A percentile compares a stretch with the other conserved stretches of the same genome.
phyloP scores from a whole-genome alignment of 139 green algal genomes.

The Micractinium conductrix region DNA sequence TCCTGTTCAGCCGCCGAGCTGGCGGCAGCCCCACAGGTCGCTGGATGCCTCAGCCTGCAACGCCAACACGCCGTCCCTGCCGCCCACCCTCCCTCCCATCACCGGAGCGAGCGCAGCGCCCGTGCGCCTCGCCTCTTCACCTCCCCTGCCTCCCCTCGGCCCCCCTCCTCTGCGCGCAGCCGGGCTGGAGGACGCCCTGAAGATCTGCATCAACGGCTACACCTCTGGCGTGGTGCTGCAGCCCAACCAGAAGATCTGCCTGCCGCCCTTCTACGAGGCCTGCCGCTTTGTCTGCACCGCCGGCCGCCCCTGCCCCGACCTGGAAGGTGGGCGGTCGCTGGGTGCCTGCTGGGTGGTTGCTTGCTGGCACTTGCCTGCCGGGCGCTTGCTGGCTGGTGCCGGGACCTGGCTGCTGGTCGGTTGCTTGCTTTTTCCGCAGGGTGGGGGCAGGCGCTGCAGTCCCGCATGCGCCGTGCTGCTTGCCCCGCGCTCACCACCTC shows the following conservation, averaged over 20 bases:
- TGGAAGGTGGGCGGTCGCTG: no score
- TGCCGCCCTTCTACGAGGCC: conserved; percentile 25
- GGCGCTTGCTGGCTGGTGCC: not conserved
- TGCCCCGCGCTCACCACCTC: no score
- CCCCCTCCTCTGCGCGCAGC: not conserved
- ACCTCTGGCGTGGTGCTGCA: conserved; percentile 35
- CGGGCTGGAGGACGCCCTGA: conserved; percentile 4
- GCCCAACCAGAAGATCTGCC: conserved; percentile 36
- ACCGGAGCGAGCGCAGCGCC: not conserved
- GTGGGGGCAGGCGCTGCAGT: no score
- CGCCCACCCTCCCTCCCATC: not conserved
- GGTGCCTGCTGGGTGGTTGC: no score
- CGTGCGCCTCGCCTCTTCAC: not conserved
- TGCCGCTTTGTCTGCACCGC: not conserved
- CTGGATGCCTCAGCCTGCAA: not conserved
- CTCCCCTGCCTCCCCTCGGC: not conserved
- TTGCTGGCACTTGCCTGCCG: not conserved
- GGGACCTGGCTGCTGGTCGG: no score
- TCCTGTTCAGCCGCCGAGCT: no score
- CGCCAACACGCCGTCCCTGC: not conserved
- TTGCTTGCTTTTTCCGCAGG: no score
- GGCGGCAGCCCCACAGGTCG: not conserved
- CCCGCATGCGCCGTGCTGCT: no score
- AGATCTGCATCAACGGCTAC: conserved; percentile 27
- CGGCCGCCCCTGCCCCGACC: not conserved